phyloP scores from a whole-genome alignment of 1,139 yeast genomes.

The Ogataea hybrid region DNA sequence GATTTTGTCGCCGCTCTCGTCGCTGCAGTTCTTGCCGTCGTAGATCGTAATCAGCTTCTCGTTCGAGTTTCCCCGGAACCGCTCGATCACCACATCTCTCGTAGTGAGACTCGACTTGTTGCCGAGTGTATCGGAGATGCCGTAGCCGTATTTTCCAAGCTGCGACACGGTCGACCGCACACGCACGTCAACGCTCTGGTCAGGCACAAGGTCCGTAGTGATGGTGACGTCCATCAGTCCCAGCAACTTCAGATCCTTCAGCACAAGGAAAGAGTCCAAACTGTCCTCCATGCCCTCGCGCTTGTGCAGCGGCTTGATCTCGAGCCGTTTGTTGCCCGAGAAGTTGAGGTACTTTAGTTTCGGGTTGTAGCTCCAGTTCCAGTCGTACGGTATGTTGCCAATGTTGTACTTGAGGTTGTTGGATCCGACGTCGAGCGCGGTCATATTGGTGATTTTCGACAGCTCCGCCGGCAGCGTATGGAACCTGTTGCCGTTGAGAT shows the following conservation, averaged over 20 bases:
- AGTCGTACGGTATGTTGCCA: slow-evolving; percentile 92
- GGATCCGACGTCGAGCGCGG: slow-evolving; percentile 85
- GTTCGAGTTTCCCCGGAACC: too few relatives aligned
- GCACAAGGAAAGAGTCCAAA: slow-evolving; percentile 72
- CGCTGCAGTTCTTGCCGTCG: too few relatives aligned
- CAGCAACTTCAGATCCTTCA: slow-evolving; percentile 68
- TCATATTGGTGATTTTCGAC: slow-evolving; percentile 61
- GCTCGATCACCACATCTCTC: too few relatives aligned
- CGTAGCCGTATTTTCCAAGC: slow-evolving; percentile 75
- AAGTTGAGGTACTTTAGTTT: slow-evolving; percentile 79
- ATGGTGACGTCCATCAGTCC: slow-evolving; percentile 96
- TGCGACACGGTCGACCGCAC: slow-evolving; percentile 92
- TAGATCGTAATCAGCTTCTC: too few relatives aligned
- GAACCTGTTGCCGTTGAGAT: too few relatives aligned
- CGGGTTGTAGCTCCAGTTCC: slow-evolving; percentile 94
- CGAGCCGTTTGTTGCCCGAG: slow-evolving; percentile 90
- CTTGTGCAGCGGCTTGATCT: slow-evolving; percentile 67
- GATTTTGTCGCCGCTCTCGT: too few relatives aligned
- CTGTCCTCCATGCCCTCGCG: slow-evolving; percentile 30
- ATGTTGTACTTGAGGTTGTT: slow-evolving; percentile 89
- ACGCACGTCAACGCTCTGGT: slow-evolving; percentile 79
- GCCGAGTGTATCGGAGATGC: slow-evolving; percentile 89
- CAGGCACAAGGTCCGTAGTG: slow-evolving; percentile 82
- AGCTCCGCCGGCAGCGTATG: slow-evolving; percentile 91
- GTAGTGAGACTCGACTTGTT: too few relatives aligned